phyloP scores from a whole-genome alignment of 192 early-diverging fungal species.

The Linnemannia zychae region DNA sequence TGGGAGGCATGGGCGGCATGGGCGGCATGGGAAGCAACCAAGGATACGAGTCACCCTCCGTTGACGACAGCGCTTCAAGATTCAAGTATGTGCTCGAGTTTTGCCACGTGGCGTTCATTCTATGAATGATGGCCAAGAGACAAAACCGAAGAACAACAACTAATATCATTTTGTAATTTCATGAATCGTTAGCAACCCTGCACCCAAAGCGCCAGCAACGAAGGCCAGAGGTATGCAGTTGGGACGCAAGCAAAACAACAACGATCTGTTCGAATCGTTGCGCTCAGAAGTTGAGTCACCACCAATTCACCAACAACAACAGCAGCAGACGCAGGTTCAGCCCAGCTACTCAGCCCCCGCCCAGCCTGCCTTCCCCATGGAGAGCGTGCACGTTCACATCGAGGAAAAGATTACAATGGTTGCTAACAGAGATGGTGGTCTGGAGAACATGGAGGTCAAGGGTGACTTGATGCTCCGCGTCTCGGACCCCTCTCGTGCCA shows the following conservation, averaged over 20 bases:
- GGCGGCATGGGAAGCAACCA: slow-evolving; percentile 54
- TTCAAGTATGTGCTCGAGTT: slow-evolving; percentile 11
- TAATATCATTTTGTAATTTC: slow-evolving; percentile 7
- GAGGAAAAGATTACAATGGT: slow-evolving; percentile 88
- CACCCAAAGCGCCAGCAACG: slow-evolving; percentile 49
- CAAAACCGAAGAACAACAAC: background rate
- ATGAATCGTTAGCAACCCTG: slow-evolving; percentile 37
- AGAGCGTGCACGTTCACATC: slow-evolving; percentile 85
- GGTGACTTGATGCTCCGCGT: slow-evolving; percentile 88
- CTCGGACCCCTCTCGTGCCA: slow-evolving; percentile 70
- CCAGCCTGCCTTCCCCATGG: slow-evolving; percentile 53
- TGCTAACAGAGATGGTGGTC: slow-evolving; percentile 89
- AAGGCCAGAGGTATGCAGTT: slow-evolving; percentile 91
- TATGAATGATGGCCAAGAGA: background rate
- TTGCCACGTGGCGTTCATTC: background rate
- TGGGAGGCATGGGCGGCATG: slow-evolving; percentile 63
- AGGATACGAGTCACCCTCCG: slow-evolving; percentile 26
- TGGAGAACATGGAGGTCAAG: slow-evolving; percentile 93
- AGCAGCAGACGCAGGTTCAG: background rate
- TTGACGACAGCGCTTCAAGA: slow-evolving; percentile 24
- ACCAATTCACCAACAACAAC: slow-evolving; percentile 19
- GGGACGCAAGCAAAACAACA: slow-evolving; percentile 85
- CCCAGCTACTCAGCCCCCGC: background rate
- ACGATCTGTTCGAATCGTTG: slow-evolving; percentile 84
- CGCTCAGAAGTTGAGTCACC: slow-evolving; percentile 76